Evolutionary conservation across 768 basidiomycete genomes (phyloP).

Genomic region (Mycena haematopus): DNA sequence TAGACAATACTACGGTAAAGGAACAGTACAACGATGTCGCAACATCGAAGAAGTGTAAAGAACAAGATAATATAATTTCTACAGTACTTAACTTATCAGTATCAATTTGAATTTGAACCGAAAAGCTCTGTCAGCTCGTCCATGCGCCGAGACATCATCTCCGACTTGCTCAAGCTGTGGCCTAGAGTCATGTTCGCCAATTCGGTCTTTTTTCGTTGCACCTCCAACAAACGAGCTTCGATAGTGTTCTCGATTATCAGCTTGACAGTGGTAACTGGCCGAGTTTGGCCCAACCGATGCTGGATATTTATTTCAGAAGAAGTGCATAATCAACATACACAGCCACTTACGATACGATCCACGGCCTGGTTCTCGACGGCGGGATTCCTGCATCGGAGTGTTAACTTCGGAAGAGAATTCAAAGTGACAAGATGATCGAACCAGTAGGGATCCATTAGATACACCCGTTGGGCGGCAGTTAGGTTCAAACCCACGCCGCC

Average conservation of each 20-base stretch:
- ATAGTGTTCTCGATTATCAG: slow-evolving; percentile 95
- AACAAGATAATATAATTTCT: slow-evolving; percentile 38
- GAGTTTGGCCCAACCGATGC: slow-evolving; percentile 96
- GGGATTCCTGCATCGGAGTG: slow-evolving; percentile 72
- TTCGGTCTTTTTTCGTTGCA: slow-evolving; percentile 94
- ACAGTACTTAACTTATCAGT: slow-evolving; percentile 35
- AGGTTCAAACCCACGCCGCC: slow-evolving; percentile 97
- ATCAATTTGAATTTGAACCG: no score
- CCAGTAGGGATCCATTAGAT: slow-evolving; percentile 98
- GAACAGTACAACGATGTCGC: slow-evolving; percentile 20
- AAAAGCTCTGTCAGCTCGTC: slow-evolving; percentile 87
- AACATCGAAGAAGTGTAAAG: slow-evolving; percentile 26
- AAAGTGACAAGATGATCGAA: slow-evolving; percentile 37
- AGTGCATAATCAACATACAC: background rate
- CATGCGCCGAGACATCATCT: slow-evolving; percentile 85
- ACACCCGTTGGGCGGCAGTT: slow-evolving; percentile 91
- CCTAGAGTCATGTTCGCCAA: slow-evolving; percentile 94
- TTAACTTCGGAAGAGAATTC: slow-evolving; percentile 16
- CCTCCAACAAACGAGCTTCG: slow-evolving; percentile 89
- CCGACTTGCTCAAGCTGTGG: slow-evolving; percentile 85
- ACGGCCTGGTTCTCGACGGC: slow-evolving; percentile 98
- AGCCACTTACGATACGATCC: slow-evolving; percentile 85
- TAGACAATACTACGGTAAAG: slow-evolving; percentile 30
- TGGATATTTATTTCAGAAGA: slow-evolving; percentile 38
- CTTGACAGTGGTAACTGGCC: slow-evolving; percentile 90